Evolutionary conservation across 2,329 filamentous ascomycete species (phyloP).

Genomic region (Xylariomycetidae sp.): DNA sequence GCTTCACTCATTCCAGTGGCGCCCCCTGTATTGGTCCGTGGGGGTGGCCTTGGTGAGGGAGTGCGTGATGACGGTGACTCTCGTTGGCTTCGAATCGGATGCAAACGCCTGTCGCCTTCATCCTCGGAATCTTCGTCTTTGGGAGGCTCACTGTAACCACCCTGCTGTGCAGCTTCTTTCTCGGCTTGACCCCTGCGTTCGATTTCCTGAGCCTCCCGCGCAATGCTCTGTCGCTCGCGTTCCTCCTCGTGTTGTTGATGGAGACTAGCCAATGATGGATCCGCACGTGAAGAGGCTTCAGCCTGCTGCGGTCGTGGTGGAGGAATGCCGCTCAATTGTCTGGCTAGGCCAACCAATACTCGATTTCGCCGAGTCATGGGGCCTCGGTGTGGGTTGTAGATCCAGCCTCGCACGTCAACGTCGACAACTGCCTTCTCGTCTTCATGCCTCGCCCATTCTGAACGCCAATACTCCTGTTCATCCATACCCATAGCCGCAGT

Average conservation of each 20-base stretch:
- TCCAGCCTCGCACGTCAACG: slow-evolving; percentile 92
- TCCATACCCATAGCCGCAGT: slow-evolving; percentile 38
- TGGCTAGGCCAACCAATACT: slow-evolving; percentile 76
- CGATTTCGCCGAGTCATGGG: slow-evolving; percentile 84
- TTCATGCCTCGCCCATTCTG: slow-evolving; percentile 73
- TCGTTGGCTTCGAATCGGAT: slow-evolving; percentile 5
- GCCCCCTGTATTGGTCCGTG: slow-evolving; percentile 27
- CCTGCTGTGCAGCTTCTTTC: slow-evolving; percentile 62
- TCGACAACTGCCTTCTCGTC: slow-evolving; percentile 83
- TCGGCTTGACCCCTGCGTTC: slow-evolving; percentile 66
- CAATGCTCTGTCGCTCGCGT: slow-evolving; percentile 59
- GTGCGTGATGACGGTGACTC: slow-evolving; percentile 24
- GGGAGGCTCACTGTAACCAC: slow-evolving; percentile 66
- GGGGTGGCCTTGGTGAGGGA: slow-evolving; percentile 37
- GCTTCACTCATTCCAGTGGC: slow-evolving; percentile 61
- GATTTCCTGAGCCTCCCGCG: slow-evolving; percentile 70
- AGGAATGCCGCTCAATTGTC: slow-evolving; percentile 81
- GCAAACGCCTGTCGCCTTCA: slow-evolving; percentile 25
- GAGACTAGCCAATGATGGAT: slow-evolving; percentile 21
- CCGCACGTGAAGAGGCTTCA: slow-evolving; percentile 13
- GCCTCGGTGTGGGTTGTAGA: slow-evolving; percentile 79
- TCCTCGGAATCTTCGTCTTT: slow-evolving; percentile 37
- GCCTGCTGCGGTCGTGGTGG: slow-evolving; percentile 47
- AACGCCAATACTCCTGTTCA: slow-evolving; percentile 69
- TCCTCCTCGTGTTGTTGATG: slow-evolving; percentile 42